phyloP scores from a whole-genome alignment of 768 basidiomycete genomes.

The Kwoniella botswanensis region DNA sequence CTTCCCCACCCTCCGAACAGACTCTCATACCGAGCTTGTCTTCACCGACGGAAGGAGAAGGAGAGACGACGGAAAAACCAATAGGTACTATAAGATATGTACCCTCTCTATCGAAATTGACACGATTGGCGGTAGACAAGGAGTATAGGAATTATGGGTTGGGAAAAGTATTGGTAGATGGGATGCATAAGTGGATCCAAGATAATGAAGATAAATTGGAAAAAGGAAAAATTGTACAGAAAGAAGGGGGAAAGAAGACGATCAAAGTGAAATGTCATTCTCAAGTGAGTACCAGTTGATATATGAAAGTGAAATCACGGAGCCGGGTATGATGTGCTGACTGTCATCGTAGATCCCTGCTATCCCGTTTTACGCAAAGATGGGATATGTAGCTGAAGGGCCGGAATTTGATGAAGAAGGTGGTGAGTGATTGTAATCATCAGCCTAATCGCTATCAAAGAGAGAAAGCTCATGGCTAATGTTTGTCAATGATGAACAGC shows the following conservation, averaged over 20 bases:
- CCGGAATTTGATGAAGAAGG: conserved; percentile 53
- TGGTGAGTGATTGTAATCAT: conserved; percentile 36
- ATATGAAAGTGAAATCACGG: too few species aligned
- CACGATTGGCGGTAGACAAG: conserved; percentile 45
- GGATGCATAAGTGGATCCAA: conserved; percentile 35
- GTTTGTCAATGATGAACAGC: conserved; percentile 13
- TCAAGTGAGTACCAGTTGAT: conserved; percentile 28
- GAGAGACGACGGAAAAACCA: conserved; percentile 31
- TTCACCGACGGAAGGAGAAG: neutral
- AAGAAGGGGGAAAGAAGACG: conserved; percentile 14
- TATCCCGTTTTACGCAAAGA: conserved; percentile 48
- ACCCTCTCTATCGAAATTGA: conserved; percentile 40
- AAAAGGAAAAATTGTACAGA: conserved; percentile 1
- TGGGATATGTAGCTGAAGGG: conserved; percentile 50
- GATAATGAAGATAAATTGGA: neutral
- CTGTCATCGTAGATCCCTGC: conserved; percentile 34
- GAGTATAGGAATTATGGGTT: conserved; percentile 48
- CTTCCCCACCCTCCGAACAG: conserved; percentile 31
- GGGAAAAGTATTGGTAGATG: conserved; percentile 44
- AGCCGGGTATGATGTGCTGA: too few species aligned
- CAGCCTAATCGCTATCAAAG: too few species aligned
- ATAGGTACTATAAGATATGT: conserved; percentile 48
- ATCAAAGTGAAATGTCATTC: conserved; percentile 34
- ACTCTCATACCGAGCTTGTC: neutral
- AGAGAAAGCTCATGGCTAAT: conserved; percentile 11